Evolutionary conservation across 495 filamentous ascomycete genomes (phyloP).

Genomic region (Xylaria bambusicola): DNA sequence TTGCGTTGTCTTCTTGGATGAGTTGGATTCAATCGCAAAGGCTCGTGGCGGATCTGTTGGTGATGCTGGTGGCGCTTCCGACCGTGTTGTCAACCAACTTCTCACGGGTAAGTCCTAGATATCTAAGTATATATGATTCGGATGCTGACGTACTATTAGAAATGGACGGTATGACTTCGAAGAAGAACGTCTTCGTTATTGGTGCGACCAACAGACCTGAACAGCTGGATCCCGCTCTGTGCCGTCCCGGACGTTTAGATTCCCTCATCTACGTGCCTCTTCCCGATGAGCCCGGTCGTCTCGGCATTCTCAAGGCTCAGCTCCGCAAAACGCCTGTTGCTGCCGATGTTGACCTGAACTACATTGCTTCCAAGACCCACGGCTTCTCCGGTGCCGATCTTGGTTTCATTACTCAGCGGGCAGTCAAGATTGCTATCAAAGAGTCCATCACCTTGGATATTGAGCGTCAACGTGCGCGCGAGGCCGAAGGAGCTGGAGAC

Average conservation of each 20-base stretch:
- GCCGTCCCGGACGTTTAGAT: conserved; percentile 97
- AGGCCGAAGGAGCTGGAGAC: conserved; percentile 78
- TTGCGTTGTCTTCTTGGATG: conserved; percentile 98
- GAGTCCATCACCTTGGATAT: conserved; percentile 90
- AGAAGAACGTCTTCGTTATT: conserved; percentile 99
- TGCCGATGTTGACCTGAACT: conserved; percentile 79
- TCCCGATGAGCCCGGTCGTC: conserved; percentile 85
- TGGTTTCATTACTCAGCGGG: conserved; percentile 97
- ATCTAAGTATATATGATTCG: background rate
- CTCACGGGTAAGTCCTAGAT: conserved; percentile 72
- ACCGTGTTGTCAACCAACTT: conserved; percentile 99
- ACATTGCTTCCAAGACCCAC: conserved; percentile 95
- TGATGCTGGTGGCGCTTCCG: conserved; percentile 96
- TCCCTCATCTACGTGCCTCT: conserved; percentile 97
- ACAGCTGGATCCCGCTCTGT: conserved; percentile 95
- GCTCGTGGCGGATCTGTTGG: conserved; percentile 96
- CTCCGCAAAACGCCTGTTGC: conserved; percentile 97
- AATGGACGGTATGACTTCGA: conserved; percentile 99
- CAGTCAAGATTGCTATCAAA: conserved; percentile 99
- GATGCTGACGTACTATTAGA: conserved; percentile 61
- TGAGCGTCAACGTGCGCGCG: conserved; percentile 81
- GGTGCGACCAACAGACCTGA: conserved; percentile 98
- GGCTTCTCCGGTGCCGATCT: conserved; percentile 99
- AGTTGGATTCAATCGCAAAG: conserved; percentile 99
- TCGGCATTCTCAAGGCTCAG: conserved; percentile 89